phyloP scores from a whole-genome alignment of 2,329 filamentous ascomycete species.

The Neofusicoccum kwambonambiense region DNA sequence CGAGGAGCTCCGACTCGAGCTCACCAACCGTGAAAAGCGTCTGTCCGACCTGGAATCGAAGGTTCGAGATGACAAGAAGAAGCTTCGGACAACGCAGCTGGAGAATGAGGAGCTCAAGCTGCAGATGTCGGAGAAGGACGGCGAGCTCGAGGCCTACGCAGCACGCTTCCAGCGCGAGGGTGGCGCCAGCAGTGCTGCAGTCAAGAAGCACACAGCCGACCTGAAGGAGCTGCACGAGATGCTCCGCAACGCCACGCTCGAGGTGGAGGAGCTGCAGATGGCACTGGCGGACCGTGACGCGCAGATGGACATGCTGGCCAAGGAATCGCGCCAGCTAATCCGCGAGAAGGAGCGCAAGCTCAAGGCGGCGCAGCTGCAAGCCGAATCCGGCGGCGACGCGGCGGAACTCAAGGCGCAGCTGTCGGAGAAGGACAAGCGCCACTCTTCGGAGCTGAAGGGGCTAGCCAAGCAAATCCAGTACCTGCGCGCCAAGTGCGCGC shows the following conservation, averaged over 20 bases:
- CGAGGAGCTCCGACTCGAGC: constrained; percentile 48
- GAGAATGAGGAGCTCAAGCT: constrained; percentile 59
- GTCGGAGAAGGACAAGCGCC: constrained; percentile 65
- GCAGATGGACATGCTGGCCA: constrained; percentile 19
- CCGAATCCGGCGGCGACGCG: constrained; percentile 28
- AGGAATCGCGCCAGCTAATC: constrained; percentile 19
- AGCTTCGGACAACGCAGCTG: constrained; percentile 52
- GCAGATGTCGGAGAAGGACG: constrained; percentile 62
- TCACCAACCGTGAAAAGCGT: constrained; percentile 24
- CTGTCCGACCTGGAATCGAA: constrained; percentile 22
- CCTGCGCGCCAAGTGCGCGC: constrained; percentile 75
- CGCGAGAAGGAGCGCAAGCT: constrained; percentile 20
- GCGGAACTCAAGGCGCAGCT: constrained; percentile 46
- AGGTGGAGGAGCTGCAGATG: constrained; percentile 24
- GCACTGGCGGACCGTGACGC: constrained; percentile 22
- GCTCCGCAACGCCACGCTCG: constrained; percentile 22
- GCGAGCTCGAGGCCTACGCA: constrained; percentile 43
- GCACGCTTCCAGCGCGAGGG: constrained; percentile 21
- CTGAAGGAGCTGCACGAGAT: constrained; percentile 24
- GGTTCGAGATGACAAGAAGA: constrained; percentile 22
- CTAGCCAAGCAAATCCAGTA: constrained; percentile 88
- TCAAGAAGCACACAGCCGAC: constrained; percentile 25
- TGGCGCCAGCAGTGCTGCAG: neutral
- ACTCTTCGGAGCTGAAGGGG: constrained; percentile 75
- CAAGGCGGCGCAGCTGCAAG: constrained; percentile 27